These are phyloP conservation scores for Thelonectria rubi DNA, from an alignment of 2,329 filamentous ascomycete genomes.

Conservation along the genomic window DNA sequence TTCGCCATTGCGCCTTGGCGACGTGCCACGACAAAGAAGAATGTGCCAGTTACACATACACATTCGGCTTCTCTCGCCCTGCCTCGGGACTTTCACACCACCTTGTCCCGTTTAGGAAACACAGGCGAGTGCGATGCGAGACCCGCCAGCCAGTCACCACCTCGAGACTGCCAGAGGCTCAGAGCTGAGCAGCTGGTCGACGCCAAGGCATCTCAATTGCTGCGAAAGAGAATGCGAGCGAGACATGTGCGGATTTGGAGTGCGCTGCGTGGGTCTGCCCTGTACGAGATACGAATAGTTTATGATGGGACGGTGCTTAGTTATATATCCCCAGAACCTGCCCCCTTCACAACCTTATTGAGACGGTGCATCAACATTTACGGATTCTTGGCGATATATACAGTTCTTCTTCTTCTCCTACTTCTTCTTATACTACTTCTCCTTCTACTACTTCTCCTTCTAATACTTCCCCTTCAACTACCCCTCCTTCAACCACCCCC, in stretches of 20 bases:
- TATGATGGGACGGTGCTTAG: background rate
- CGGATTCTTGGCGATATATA: too few relatives aligned
- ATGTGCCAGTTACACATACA: too few relatives aligned
- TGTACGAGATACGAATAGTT: too few relatives aligned
- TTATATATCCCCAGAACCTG: background rate
- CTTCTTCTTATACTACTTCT: background rate
- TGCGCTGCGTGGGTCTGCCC: too few relatives aligned
- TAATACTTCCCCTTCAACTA: background rate
- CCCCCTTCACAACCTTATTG: too few relatives aligned
- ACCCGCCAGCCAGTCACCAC: background rate
- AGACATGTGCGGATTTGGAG: too few relatives aligned
- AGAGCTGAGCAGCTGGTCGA: background rate
- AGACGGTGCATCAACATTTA: too few relatives aligned
- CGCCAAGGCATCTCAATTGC: too few relatives aligned
- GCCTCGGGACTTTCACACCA: background rate
- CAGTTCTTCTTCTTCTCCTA: background rate
- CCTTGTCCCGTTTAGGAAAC: background rate
- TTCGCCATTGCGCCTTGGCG: too few relatives aligned
- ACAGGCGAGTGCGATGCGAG: conserved; percentile 10
- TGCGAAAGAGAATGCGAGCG: too few relatives aligned
- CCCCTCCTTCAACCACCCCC: background rate
- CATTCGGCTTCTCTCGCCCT: background rate
- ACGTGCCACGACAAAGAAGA: too few relatives aligned
- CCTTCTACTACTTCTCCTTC: background rate
- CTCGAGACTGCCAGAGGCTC: background rate